Percentiles rank a stretch among this genome's conserved stretches.
These are phyloP conservation scores for Penicillium sp. DNA, from an alignment of 2,329 filamentous ascomycete species.

Conservation along the genomic window DNA sequence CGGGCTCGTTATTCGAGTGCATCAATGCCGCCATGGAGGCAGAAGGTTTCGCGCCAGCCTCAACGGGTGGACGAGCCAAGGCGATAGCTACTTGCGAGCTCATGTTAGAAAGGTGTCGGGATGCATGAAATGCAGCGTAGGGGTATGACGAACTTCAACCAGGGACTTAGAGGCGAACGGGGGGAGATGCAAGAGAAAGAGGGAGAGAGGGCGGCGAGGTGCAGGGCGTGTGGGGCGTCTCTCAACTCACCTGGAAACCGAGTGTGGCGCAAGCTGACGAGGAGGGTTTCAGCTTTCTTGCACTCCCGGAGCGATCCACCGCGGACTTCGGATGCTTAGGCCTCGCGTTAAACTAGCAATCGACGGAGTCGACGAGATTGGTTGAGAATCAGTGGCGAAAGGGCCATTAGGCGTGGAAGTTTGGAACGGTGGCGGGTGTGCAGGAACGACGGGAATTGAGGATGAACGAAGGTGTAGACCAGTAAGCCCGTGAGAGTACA, in stretches of 20 bases:
- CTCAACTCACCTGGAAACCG: conserved; percentile 33
- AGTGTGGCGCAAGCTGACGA: conserved; percentile 49
- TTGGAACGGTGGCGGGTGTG: conserved; percentile 15
- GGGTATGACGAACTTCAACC: conserved; percentile 20
- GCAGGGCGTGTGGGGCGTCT: conserved; percentile 36
- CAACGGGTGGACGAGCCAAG: conserved; percentile 30
- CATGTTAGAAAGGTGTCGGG: conserved; percentile 34
- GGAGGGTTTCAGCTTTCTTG: conserved; percentile 37
- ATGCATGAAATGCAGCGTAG: conserved; percentile 2
- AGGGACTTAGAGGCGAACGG: conserved; percentile 8
- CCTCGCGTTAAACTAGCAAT: conserved; percentile 31
- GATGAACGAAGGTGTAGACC: not conserved
- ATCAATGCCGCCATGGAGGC: conserved; percentile 46
- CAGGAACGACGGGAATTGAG: conserved; percentile 5
- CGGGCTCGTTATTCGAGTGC: conserved; percentile 42
- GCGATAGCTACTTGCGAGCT: conserved; percentile 32
- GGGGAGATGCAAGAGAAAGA: conserved; percentile 8
- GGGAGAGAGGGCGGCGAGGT: conserved; percentile 18
- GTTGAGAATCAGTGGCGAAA: conserved; percentile 9
- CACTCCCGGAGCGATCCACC: conserved; percentile 20
- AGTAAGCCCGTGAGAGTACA: not conserved
- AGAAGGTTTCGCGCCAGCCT: conserved; percentile 31
- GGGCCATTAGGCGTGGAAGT: conserved; percentile 12
- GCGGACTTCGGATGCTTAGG: conserved; percentile 11
- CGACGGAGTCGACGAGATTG: conserved; percentile 21